Evolutionary conservation across 306 rosid genomes (phyloP).

Genomic region (Rosa lucieae): DNA sequence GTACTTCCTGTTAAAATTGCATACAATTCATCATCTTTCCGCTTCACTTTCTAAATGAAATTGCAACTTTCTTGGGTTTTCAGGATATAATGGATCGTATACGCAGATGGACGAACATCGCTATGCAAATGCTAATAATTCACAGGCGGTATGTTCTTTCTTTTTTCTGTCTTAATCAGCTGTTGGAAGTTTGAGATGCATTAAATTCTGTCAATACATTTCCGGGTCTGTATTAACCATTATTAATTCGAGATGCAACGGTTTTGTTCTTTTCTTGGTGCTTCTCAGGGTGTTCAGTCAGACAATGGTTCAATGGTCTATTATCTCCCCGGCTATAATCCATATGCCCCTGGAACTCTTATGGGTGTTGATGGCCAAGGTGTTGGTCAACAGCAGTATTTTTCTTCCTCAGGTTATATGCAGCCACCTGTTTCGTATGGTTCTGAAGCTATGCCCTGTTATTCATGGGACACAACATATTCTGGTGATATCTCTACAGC

Average conservation of each 20-base stretch:
- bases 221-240: not conserved
- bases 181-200: not conserved
- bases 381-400: conserved; percentile 45
- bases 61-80: conserved; percentile 4
- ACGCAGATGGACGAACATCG: conserved; percentile 23
- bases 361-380: conserved; percentile 41
- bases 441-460: conserved; percentile 51
- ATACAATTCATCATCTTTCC: not conserved
- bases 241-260: not conserved
- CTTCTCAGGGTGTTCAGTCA: conserved; percentile 41
- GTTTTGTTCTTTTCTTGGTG: not conserved
- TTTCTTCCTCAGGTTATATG: conserved; percentile 45
- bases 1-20: not conserved
- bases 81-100: conserved; percentile 44
- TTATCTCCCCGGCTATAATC: conserved; percentile 31
- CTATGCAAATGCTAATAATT: conserved; percentile 27
- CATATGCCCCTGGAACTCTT: conserved; percentile 35
- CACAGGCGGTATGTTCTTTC: conserved; percentile 36
- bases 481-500: conserved; percentile 38
- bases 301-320: conserved; percentile 35
- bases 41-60: not conserved
- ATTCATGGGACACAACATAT: conserved; percentile 39
- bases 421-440: conserved; percentile 47
- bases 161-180: too few species aligned
- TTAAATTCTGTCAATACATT: not conserved